phyloP scores from a whole-genome alignment of 148 eudicot species.

The Chenopodium quinoa region DNA sequence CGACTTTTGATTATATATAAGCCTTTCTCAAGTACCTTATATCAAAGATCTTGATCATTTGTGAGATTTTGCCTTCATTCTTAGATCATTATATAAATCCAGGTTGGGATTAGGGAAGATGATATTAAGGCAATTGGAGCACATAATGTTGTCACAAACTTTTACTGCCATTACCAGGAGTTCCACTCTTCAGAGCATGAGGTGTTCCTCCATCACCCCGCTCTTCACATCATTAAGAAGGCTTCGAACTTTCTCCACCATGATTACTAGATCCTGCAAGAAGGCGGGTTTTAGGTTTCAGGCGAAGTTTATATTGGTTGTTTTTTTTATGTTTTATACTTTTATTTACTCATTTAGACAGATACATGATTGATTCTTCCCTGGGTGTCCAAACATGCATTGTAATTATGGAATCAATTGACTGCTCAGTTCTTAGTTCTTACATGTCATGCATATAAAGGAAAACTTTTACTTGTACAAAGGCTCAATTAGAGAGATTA shows the following conservation, averaged over 20 bases:
- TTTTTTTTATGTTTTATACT: too few relatives aligned
- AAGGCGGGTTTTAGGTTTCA: conserved; percentile 24
- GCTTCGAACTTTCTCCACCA: conserved; percentile 26
- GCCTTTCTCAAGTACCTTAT: conserved; percentile 2
- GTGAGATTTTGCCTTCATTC: conserved; percentile 2
- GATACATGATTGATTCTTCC: too few relatives aligned
- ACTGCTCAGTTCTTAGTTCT: too few relatives aligned
- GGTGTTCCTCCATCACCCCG: conserved; percentile 10
- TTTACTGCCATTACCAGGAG: conserved; percentile 13
- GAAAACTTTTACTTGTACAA: too few relatives aligned
- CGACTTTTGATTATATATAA: not conserved
- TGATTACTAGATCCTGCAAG: conserved; percentile 29
- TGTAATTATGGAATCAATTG: too few relatives aligned
- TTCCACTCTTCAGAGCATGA: conserved; percentile 18
- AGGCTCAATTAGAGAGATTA: too few relatives aligned
- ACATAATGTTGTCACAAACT: conserved; percentile 17
- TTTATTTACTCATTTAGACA: too few relatives aligned
- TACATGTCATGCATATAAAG: too few relatives aligned
- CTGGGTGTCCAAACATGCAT: too few relatives aligned
- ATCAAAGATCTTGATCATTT: not conserved
- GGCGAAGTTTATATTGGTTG: too few relatives aligned
- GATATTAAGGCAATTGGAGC: conserved; percentile 31
- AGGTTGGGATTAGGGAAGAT: conserved; percentile 35
- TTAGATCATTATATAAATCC: conserved; percentile 28
- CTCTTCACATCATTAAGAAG: conserved; percentile 24